A percentile compares a stretch with the other conserved stretches of the same genome.
phyloP scores from a whole-genome alignment of 768 basidiomycete genomes.

The Daedaleopsis sinensis region DNA sequence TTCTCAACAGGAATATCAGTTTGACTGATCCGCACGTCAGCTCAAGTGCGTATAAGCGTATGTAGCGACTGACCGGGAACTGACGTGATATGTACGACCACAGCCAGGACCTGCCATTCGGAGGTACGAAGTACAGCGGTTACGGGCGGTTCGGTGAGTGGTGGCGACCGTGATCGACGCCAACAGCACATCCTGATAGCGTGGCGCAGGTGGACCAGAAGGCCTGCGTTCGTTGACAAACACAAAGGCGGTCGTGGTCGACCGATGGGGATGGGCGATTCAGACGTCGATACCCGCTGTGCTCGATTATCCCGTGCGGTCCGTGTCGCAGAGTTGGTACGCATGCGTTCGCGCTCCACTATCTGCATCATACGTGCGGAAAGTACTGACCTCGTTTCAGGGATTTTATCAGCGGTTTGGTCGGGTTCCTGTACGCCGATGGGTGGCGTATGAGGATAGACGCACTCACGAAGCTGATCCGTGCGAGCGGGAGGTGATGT shows the following conservation, averaged over 20 bases:
- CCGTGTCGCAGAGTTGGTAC: constrained; percentile 74
- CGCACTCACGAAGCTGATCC: constrained; percentile 41
- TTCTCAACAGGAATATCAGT: not conserved
- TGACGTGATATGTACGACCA: constrained; percentile 20
- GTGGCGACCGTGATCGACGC: constrained; percentile 8
- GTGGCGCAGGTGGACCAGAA: constrained; percentile 78
- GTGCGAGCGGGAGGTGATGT: constrained; percentile 37
- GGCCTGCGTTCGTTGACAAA: constrained; percentile 88
- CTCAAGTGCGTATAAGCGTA: constrained; percentile 51
- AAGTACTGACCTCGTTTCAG: constrained; percentile 30
- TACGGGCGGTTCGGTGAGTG: constrained; percentile 88
- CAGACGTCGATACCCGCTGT: constrained; percentile 86
- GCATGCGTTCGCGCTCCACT: constrained; percentile 30
- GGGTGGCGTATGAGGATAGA: constrained; percentile 47
- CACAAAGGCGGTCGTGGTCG: constrained; percentile 83
- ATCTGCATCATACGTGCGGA: not conserved
- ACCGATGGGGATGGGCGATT: constrained; percentile 82
- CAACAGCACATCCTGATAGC: constrained; percentile 9
- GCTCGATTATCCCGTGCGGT: constrained; percentile 85
- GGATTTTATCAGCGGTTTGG: constrained; percentile 54
- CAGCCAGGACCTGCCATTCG: constrained; percentile 93
- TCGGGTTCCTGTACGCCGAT: constrained; percentile 52
- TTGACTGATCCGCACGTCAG: constrained; percentile 37
- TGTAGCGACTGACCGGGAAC: not conserved
- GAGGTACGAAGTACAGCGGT: constrained; percentile 88